Evolutionary conservation across 805 yeast genomes (phyloP), one percentile per base, ranked within the genome.

Genomic region (Yarrowia divulgata): DNA sequence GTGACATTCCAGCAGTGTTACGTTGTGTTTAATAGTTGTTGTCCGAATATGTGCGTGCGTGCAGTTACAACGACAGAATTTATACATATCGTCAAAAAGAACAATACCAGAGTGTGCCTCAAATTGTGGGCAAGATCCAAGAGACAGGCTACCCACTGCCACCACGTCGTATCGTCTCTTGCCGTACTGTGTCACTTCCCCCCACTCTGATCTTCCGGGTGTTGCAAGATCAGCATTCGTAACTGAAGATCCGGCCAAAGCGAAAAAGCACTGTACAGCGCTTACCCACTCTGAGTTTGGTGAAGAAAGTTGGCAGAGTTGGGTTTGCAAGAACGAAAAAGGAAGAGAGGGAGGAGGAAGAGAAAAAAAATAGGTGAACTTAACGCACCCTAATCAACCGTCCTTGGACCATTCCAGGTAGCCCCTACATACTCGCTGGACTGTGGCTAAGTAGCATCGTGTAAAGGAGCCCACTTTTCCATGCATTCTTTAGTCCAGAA

Each of bases 151-250:
- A 23, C 3, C 29, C 29, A 23, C 29, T 23, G 3, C 4, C 29
- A 4, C 29, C 29, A 23, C 29, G 29, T 23, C 29, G 29, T 23
- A 23, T 23, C 29, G 29, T 23, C 29, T 23, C 29, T 23, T 23
- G 29, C 42, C 13, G 39, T 35, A 35, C 12, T 35, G 9, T 35
- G 39, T 23, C 29, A 23, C 37, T 34, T 9, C 10, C 60, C 60
- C 60, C 60, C 45, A 54, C 60, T 39, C 23, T 37, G 60, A 54
- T 54, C 60, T 54, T 54, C 60, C 60, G 60, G 60, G 60, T 54
- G 43, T 35, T 45, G 14, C 8, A 39, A 7, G 60, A 54, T 54
- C 60, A 54, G 60, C 60, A 45, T 9, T 14, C 45, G 60, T 54
- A 37, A 54, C 60, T 54, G 60, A 54, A 54, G 60, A 54, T 54